Evolutionary conservation across 2,329 filamentous ascomycete species (phyloP), one percentile per base, ranked within the genome.

Genomic region (Rhytidhysteron rufulum): DNA sequence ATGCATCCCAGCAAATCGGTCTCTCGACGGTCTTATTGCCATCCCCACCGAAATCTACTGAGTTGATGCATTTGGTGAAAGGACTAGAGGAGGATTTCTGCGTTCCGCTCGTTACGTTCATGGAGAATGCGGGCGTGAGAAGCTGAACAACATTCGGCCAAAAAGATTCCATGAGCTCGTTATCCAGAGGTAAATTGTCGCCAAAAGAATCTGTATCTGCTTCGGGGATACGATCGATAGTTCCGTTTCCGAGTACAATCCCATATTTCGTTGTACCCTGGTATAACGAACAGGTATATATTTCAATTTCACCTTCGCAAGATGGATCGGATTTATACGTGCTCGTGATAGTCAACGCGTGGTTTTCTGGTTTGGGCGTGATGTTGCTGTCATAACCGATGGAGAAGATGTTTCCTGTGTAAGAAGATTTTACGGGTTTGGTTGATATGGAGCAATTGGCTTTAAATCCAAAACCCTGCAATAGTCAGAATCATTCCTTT

Each of bases 351-450:
- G 34, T 34, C 13, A 51, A 19, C 3, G 17, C 10, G 18, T 47
- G 29, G 19, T 31, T 16, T 16, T 41, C 20, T 25, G 20, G 8
- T n/a, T 7, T 17, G 5, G 20, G 18, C n/a, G 22, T 7, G 13
- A 11, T 25, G 19, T 38, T 35, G n/a, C 27, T 42, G 20, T 41
- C 19, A 18, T 43, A 47, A 21, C 38, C 27, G 18, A 49, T 29
- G 4, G 46, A 47, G 39, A 51, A 51, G 39, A 51, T 42, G 2
- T 42, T 43, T 9, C 37, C 18, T n/a, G 41, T 49, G 30, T 43
- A 37, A 8, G 39, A 29, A 15, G 32, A 33, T 25, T 31, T 18
- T 17, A 20, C 20, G 16, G 32, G 35, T 16, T 24, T 15, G 3
- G 39, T 25, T 4, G 34, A 20, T 2, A 44, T 41, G 6, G 30